phyloP scores from a whole-genome alignment of 108 stramenopile species.

The Cyclotella baltica region DNA sequence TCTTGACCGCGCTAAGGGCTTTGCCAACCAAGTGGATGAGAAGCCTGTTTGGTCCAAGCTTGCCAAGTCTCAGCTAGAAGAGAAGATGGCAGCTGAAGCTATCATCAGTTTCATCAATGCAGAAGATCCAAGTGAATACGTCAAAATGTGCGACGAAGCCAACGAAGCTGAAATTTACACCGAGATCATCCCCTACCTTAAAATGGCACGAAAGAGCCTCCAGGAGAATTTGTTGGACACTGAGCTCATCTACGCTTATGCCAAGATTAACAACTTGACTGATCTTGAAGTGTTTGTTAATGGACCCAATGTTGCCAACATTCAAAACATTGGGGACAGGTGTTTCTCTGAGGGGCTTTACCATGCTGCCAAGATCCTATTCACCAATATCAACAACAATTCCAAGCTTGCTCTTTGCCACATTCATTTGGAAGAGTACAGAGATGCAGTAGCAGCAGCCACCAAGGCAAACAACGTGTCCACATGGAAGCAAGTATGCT shows the following conservation, averaged over 20 bases:
- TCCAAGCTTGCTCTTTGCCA: slow-evolving; percentile 99
- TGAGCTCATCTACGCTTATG: slow-evolving; percentile 97
- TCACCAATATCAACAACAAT: slow-evolving; percentile 99
- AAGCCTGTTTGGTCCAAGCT: slow-evolving; percentile 99
- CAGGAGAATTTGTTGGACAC: slow-evolving; percentile 99
- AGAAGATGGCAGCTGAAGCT: slow-evolving; percentile 94
- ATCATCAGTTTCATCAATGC: slow-evolving; percentile 99
- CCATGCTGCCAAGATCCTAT: slow-evolving; percentile 97
- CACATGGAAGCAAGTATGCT: slow-evolving; percentile 99
- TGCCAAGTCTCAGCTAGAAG: slow-evolving; percentile 98
- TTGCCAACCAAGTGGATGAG: slow-evolving; percentile 96
- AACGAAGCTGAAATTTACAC: slow-evolving; percentile 93
- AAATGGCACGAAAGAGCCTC: slow-evolving; percentile 98
- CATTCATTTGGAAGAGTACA: slow-evolving; percentile 96
- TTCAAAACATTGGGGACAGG: slow-evolving; percentile 95
- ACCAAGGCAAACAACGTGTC: slow-evolving; percentile 98
- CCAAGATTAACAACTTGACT: slow-evolving; percentile 95
- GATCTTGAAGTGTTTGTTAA: slow-evolving; percentile 98
- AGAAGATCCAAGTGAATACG: slow-evolving; percentile 95
- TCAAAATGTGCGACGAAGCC: slow-evolving; percentile 94
- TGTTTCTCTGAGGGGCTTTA: slow-evolving; percentile 97
- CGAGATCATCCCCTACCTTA: slow-evolving; percentile 96
- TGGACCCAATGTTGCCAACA: slow-evolving; percentile 99
- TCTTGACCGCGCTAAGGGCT: slow-evolving; percentile 97
- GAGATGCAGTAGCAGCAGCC: slow-evolving; percentile 99